Conservation (phyloP, 129 eudicot species). For the Chrysanthemum lavandulifolium region DNA sequence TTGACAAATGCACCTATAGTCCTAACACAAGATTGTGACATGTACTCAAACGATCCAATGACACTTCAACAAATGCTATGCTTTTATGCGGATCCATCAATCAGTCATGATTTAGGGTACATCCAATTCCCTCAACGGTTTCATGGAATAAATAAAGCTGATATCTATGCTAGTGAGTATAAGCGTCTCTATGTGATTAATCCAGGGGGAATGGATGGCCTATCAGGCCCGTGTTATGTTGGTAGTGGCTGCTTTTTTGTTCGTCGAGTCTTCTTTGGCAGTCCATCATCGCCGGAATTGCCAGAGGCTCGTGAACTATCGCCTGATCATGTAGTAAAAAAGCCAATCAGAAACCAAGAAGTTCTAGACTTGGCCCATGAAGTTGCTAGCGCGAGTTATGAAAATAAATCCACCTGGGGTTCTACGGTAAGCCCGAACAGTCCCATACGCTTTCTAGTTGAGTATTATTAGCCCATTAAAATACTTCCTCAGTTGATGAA, state of each 20-base stretch:
- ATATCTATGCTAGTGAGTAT: conserved; percentile 61
- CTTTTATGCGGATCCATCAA: conserved; percentile 46
- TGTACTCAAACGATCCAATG: conserved; percentile 78
- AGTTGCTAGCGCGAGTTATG: conserved; percentile 62
- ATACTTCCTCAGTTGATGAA: background rate
- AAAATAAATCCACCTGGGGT: conserved; percentile 64
- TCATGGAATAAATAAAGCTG: conserved; percentile 62
- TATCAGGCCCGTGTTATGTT: conserved; percentile 68
- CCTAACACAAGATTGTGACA: conserved; percentile 71
- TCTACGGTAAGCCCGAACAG: conserved; percentile 37
- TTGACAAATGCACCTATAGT: conserved; percentile 75
- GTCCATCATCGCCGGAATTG: conserved; percentile 42
- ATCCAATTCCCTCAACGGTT: conserved; percentile 72
- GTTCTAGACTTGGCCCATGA: conserved; percentile 48
- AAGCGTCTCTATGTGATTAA: conserved; percentile 46
- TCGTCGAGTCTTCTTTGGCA: conserved; percentile 67
- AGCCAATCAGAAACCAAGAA: conserved; percentile 35
- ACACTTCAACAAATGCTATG: conserved; percentile 62
- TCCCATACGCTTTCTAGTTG: background rate
- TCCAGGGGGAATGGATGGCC: conserved; percentile 81
- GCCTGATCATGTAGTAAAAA: conserved; percentile 44
- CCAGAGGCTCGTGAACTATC: conserved; percentile 39
- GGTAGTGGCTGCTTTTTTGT: conserved; percentile 77
- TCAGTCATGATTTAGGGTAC: conserved; percentile 47
- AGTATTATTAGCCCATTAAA: background rate